Evolutionary conservation across 31 red algal species (phyloP), one percentile per base, ranked within the genome.

Genomic region (Endocladia muricata): DNA sequence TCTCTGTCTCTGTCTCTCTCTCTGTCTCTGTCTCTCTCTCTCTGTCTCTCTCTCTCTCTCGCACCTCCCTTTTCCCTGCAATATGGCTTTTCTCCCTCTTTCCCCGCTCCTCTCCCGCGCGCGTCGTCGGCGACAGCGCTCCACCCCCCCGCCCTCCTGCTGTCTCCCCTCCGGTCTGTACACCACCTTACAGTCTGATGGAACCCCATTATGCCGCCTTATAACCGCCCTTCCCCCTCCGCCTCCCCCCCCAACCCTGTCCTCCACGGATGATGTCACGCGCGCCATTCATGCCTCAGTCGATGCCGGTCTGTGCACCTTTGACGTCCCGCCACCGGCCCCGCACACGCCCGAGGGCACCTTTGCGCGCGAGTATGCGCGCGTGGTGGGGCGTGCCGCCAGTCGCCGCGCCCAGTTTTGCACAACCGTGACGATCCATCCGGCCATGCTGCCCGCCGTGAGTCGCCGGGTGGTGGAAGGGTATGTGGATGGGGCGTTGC

Each of bases 171-270:
- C 40, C 41, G 36, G 59, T 34, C 71, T 72, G 19, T 85, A 85
- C 71, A 85, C 82, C 1, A 85, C 58, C 37, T 48, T 85, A 5
- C 58, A 41, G 22, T 29, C 29, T 32, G 70, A 74, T 41, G 57
- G 41, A 32, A 85, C 82, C 21, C 82, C 82, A 37, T 55, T 85
- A 41, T 85, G 82, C 37, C 82, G 82, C 41, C 60, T 85, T 17
- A 85, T 85, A 25, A 76, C 70, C 3, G 41, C 71, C 4, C 62
- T 61, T 26, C 36, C 35, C 31, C 49, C 40, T 42, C 66, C 37
- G 19, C 37, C 55, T 3, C 38, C 40, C 25, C 38, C 55, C 4
- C 65, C 65, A 17, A 54, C 68, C 7, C 63, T 68, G 5, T 39
- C 63, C 7, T 4, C 55, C 6, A 49, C 44, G 44, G 44, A 8